Evolutionary conservation across 2,329 filamentous ascomycete species (phyloP), one percentile per base, ranked within the genome.

Genomic region (Cordyceps fumosorosea): DNA sequence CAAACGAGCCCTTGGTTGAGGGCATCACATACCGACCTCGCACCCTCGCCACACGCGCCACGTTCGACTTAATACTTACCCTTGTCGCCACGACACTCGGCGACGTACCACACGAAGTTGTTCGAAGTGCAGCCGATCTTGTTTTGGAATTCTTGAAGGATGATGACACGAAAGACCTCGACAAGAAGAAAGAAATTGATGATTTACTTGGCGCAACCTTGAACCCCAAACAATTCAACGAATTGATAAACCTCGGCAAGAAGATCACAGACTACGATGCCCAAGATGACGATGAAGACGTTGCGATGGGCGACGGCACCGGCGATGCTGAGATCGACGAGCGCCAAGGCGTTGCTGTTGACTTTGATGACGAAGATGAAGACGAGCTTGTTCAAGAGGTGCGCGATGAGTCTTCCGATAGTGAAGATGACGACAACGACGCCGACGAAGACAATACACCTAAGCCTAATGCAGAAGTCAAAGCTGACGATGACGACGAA

Each of bases 211-310:
- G 93, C n/a, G 84, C 84, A 42, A 86, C 87, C 0, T 84, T 97
- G 79, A 88, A 83, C 55, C 85, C 91, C 1, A 96, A 97, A 72
- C 89, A 96, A 73, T 99, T 98, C 79, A 98, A 98, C 72, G 93
- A 98, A 77, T 78, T 99, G 67, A 88, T 98, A 61, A 99, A 97
- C 72, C 79, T 99, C 50, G 91, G 93, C 66, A 99, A 99, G 80
- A 99, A 99, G 78, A 96, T 99, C 66, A 99, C 95, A 56, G 95
- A 99, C 74, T 99, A 98, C 75, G 90, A 98, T 75, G 90, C 90
- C 45, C 92, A 98, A 73, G 93, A 98, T 66, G 95, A 97, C 37
- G 93, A 98, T 65, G 93, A 96, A 67, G 88, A 92, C 63, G 90
- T 91, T 80, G 89, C 85, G 34, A 87, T 88, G 69, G 88, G 84